These are phyloP conservation scores for Solanum pennellii DNA, from an alignment of 257 asterid genomes.

Conservation along the genomic window DNA sequence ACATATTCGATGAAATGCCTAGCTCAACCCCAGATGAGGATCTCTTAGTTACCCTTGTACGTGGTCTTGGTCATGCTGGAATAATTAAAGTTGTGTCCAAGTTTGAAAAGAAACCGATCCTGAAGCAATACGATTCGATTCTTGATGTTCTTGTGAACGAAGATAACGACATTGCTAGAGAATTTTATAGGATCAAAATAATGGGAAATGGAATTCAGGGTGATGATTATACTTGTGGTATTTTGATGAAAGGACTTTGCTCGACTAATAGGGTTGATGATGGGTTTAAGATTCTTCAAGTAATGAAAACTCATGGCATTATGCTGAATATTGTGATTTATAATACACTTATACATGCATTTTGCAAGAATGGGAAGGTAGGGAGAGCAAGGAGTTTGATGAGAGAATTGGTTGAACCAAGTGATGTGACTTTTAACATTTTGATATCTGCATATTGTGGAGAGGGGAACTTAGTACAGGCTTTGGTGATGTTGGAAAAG, in stretches of 20 bases:
- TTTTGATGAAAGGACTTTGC: constrained; percentile 92
- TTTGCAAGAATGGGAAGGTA: constrained; percentile 73
- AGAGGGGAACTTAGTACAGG: constrained; percentile 56
- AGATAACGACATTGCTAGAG: constrained; percentile 79
- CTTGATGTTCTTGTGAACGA: constrained; percentile 86
- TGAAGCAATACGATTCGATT: constrained; percentile 62
- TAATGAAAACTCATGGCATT: constrained; percentile 45
- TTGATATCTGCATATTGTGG: constrained; percentile 68
- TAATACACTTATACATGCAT: constrained; percentile 65
- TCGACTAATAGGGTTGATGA: constrained; percentile 76
- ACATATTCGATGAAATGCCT: constrained; percentile 87
- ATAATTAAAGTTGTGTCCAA: constrained; percentile 36
- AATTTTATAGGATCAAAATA: constrained; percentile 75
- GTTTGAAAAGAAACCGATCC: constrained; percentile 51
- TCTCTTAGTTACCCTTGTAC: constrained; percentile 58
- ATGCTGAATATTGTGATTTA: constrained; percentile 53
- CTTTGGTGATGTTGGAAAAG: constrained; percentile 74
- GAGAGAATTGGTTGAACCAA: constrained; percentile 52
- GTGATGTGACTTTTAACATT: constrained; percentile 63
- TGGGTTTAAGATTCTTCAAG: constrained; percentile 73
- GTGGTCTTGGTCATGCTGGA: constrained; percentile 66
- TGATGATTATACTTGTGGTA: constrained; percentile 75
- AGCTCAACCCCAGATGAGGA: constrained; percentile 53
- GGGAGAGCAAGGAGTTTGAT: constrained; percentile 83
- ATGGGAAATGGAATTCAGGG: constrained; percentile 54